These are phyloP conservation scores for Gillenia trifoliata DNA, from an alignment of 306 rosid genomes.

Conservation along the genomic window DNA sequence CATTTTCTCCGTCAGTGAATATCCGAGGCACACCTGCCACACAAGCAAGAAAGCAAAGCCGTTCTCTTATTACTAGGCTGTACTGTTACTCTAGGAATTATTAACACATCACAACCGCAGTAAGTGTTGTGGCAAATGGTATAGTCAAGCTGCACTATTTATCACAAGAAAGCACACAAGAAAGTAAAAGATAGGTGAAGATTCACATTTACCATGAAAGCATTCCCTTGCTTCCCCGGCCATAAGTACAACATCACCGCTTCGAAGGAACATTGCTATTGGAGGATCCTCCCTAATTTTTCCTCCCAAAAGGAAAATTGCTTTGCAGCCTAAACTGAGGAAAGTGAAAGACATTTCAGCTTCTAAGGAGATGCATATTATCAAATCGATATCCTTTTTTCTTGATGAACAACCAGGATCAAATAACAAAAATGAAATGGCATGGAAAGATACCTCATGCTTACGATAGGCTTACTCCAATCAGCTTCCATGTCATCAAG, in stretches of 20 bases:
- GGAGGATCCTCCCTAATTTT: constrained; percentile 82
- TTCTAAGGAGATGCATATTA: constrained; percentile 11
- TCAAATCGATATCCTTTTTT: not conserved
- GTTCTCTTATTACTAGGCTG: not conserved
- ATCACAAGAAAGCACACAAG: not conserved
- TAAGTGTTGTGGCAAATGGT: not conserved
- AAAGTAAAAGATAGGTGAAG: not conserved
- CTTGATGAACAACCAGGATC: not conserved
- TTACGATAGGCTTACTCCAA: constrained; percentile 87
- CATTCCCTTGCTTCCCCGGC: constrained; percentile 93
- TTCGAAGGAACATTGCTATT: constrained; percentile 83
- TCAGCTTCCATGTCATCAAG: constrained; percentile 98
- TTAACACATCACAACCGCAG: too few species aligned
- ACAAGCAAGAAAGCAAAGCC: constrained; percentile 17
- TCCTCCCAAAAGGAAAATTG: constrained; percentile 89
- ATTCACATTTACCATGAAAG: constrained; percentile 64
- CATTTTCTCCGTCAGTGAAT: constrained; percentile 63
- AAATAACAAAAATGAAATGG: not conserved
- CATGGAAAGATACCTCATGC: constrained; percentile 60
- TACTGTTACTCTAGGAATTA: not conserved
- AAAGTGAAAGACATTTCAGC: constrained; percentile 12
- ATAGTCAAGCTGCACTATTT: not conserved
- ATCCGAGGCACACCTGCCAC: constrained; percentile 87
- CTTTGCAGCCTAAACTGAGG: constrained; percentile 89
- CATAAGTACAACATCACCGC: constrained; percentile 96